These are phyloP conservation scores for Climacium dendroides DNA, from an alignment of 225 moss, liverwort and hornwort species.

Conservation along the genomic window DNA sequence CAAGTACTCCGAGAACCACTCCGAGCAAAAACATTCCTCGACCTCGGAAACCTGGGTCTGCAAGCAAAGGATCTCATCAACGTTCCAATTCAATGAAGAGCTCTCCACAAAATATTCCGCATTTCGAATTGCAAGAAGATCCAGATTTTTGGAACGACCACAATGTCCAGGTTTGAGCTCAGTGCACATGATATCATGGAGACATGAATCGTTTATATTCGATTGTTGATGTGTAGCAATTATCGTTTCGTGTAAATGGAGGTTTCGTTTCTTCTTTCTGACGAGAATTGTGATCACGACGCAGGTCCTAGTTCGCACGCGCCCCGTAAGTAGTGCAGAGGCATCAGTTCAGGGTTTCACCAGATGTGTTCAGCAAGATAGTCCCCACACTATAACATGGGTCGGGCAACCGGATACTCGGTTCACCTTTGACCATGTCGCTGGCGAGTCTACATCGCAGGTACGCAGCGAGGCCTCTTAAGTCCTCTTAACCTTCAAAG, in stretches of 20 bases:
- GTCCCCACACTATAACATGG: slow-evolving; percentile 47
- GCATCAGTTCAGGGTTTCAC: slow-evolving; percentile 6
- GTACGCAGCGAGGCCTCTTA: background rate
- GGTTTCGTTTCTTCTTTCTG: background rate
- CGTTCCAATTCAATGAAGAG: slow-evolving; percentile 16
- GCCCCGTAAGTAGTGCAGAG: slow-evolving; percentile 31
- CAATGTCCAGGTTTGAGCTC: slow-evolving; percentile 42
- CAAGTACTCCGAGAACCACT: slow-evolving; percentile 49
- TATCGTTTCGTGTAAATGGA: background rate
- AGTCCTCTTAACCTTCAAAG: background rate
- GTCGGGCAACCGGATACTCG: slow-evolving; percentile 46
- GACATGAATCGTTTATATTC: background rate
- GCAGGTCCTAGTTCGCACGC: slow-evolving; percentile 49
- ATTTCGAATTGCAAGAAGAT: slow-evolving; percentile 52
- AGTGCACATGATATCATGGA: background rate
- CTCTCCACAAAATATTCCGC: background rate
- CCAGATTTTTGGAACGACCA: slow-evolving; percentile 54
- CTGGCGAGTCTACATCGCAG: slow-evolving; percentile 49
- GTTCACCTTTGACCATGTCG: slow-evolving; percentile 58
- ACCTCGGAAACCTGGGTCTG: slow-evolving; percentile 33
- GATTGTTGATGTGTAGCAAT: background rate
- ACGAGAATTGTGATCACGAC: background rate
- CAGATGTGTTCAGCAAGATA: slow-evolving; percentile 43
- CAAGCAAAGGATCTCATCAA: slow-evolving; percentile 1
- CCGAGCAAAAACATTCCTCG: slow-evolving; percentile 45